Conservation (phyloP, 805 yeast genomes). For the Nakazawaea wickerhamii region DNA sequence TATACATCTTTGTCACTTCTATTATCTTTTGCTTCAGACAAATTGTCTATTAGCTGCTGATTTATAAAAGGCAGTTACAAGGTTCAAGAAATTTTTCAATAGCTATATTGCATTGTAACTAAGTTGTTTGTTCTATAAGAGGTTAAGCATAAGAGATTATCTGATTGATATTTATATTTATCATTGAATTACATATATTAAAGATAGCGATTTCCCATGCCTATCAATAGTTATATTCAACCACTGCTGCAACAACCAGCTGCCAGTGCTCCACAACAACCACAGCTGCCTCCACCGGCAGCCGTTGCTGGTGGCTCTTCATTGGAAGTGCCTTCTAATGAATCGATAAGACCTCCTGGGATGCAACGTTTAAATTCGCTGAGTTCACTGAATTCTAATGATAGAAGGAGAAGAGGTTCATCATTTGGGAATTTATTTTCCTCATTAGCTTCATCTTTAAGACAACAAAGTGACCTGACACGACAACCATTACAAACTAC, state of each 20-base stretch:
- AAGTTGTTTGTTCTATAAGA: too few relatives aligned
- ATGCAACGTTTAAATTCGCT: slow-evolving; percentile 10
- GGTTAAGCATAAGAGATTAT: too few relatives aligned
- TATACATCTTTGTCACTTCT: too few relatives aligned
- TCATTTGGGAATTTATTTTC: slow-evolving; percentile 12
- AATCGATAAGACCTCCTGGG: not conserved
- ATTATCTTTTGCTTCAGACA: too few relatives aligned
- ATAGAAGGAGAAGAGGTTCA: slow-evolving; percentile 11
- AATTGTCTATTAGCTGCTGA: too few relatives aligned
- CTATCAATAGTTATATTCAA: slow-evolving; percentile 10
- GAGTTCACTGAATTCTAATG: slow-evolving; percentile 1
- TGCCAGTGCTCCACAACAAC: not conserved
- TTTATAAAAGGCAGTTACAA: too few relatives aligned
- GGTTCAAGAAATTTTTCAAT: too few relatives aligned
- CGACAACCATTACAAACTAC: not conserved
- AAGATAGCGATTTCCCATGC: slow-evolving; percentile 3
- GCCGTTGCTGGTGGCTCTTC: not conserved
- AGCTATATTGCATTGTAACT: too few relatives aligned
- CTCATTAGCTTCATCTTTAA: slow-evolving; percentile 5
- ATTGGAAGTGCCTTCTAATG: not conserved
- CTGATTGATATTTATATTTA: too few relatives aligned
- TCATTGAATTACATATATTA: too few relatives aligned
- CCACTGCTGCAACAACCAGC: slow-evolving; percentile 2
- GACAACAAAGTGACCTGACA: not conserved
- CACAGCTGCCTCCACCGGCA: not conserved